A percentile compares a stretch with the other conserved stretches of the same genome.
These are phyloP conservation scores for Salix purpurea DNA, from an alignment of 345 rosid genomes.

Conservation along the genomic window DNA sequence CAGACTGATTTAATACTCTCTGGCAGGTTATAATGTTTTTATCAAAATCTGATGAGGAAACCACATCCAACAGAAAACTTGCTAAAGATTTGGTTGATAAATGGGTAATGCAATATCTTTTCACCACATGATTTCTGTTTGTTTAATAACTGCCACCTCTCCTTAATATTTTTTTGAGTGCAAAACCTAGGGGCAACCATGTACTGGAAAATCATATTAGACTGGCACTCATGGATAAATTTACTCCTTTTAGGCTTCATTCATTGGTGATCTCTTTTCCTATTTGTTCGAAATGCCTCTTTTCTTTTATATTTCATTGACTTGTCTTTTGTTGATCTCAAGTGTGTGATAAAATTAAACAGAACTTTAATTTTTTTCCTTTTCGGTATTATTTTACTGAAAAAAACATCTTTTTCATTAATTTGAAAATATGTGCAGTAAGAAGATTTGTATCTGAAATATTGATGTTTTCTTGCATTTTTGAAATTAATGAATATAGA, in stretches of 20 bases:
- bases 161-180: not conserved
- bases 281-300: not conserved
- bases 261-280: not conserved
- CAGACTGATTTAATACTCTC: not conserved
- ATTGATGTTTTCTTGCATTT: conserved; percentile 5
- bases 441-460: not conserved
- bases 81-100: conserved; percentile 98
- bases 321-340: not conserved
- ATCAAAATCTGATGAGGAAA: conserved; percentile 96
- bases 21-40: conserved; percentile 92
- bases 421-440: not conserved
- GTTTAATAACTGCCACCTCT: not conserved
- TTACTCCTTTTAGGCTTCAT: not conserved
- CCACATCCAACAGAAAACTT: conserved; percentile 80
- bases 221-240: not conserved
- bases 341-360: not conserved
- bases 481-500: conserved; percentile 42
- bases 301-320: not conserved
- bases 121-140: not conserved
- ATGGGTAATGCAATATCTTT: conserved; percentile 55
- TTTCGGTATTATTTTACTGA: not conserved
- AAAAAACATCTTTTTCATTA: not conserved
- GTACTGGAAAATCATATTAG: not conserved
- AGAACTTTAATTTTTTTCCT: not conserved
- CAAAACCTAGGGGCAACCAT: not conserved